Base-by-base conservation (phyloP, 176 grass and related monocot genomes). In the Chloris gayana region DNA sequence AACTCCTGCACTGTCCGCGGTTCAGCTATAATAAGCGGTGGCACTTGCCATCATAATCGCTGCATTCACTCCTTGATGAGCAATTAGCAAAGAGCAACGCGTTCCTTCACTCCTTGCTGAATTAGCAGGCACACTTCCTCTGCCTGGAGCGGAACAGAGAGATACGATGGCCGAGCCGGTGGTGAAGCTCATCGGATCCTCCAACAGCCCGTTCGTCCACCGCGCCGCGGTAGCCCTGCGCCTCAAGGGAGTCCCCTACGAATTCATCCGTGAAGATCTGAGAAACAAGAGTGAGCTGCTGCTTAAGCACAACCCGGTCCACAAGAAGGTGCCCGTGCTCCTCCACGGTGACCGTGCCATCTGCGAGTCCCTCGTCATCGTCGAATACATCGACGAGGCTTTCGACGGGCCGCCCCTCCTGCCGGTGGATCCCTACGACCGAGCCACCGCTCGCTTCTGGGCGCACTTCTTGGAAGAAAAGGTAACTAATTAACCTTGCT, bases 341-440 rank as follows among this genome's bases (percentile, higher is more conserved):
- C 64, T 91, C 60, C 85, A 85, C 10, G 64, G 64, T 7, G 72
- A 81, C 42, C 29, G 50, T 0, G n/a, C 85, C 26, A 14, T 87
- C 14, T 25, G 19, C 5, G 84, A 91, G 79, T 86, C 78, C 0
- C 57, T 78, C 6, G 3, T 82, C 39, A 29, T 77, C 73, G 18
- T 90, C 3, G 79, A 79, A 69, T 90, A 82, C 39, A 2, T 82
- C 50, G 83, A 91, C 4, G 90, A 75, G 70, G 24, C 79, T 37
- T 92, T 85, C 47, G 59, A 79, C 3, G 87, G 86, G 0, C 57
- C 57, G 24, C 24, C 57, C 0, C 24, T 60, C 10, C 57, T 60
- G 57, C 57, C 57, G 57, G 22, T 9, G 7, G 54, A 58, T 10
- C 54, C 54, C 2, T 25, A 25, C 6, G 22, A 11, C 8, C 7